Base-by-base conservation (phyloP, 768 basidiomycete species). In the Naganishia onofrii region DNA sequence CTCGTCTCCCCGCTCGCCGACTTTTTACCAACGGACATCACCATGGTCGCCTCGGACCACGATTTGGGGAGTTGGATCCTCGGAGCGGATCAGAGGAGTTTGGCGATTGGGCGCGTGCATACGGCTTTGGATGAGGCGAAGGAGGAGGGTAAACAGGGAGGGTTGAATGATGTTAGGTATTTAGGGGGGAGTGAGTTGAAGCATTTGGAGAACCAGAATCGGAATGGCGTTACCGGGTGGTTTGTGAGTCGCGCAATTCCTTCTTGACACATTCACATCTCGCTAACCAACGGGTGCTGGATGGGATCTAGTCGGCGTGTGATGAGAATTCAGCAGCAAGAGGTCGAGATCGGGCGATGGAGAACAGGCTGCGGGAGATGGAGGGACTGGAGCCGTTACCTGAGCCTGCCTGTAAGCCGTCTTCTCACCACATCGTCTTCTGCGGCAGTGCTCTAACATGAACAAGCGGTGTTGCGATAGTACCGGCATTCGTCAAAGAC, bases 21-120 rank as follows among this genome's bases (percentile, higher is more conserved):
- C 28, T 66, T 70, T 63, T 67, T 80, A 0, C 78, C 77, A 1
- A 53, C 64, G n/a, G 71, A 72, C 42, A 57, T 79, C 67, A 75
- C 72, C 55, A 72, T 80, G 42, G 72, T 73, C 29, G 67, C 75
- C 19, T 78, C 78, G 1, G 79, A 80, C 65, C 79, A 80, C 67
- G 79, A 80, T 71, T 69, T 78, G 21, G 77, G 79, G 7, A 73
- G 72, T 21, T 78, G 75, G 77, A 71, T 78, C 15, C 68, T 78
- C 19, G 79, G 76, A 12, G 74, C 76, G 29, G 76, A 80, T 32
- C 74, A 75, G 60, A 58, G 72, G 26, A 65, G 74, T 28, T 31
- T 75, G 0, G 76, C 76, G 12, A 46, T 72, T 15, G 53, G 51
- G 1, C 29, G 71, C 8, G 57, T 72, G 0, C 55, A 72, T 32